Conservation (phyloP, 257 asterid species). For the Solanum piurae region DNA sequence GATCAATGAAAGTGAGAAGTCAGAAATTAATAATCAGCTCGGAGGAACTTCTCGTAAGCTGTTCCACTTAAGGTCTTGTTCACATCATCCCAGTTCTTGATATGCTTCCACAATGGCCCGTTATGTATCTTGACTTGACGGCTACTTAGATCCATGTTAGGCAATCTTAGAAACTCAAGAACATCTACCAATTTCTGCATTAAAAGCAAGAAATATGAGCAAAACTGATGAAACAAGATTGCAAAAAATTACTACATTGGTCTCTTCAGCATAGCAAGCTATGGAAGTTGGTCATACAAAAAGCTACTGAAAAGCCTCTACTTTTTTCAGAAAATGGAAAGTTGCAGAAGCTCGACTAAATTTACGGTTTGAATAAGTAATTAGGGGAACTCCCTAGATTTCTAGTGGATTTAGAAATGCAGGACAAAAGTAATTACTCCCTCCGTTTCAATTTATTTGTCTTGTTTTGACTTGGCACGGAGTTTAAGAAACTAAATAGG, state of each 20-base stretch:
- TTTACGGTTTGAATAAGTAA: neutral
- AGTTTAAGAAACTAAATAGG: neutral
- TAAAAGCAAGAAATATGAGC: neutral
- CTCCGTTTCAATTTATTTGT: neutral
- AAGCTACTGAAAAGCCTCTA: neutral
- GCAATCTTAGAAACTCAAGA: constrained; percentile 60
- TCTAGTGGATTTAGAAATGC: neutral
- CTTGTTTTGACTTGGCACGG: neutral
- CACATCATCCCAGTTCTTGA: constrained; percentile 77
- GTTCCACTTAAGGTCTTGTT: constrained; percentile 60
- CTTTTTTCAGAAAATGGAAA: neutral
- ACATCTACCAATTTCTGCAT: constrained; percentile 67
- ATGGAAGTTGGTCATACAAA: neutral
- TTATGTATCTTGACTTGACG: constrained; percentile 88
- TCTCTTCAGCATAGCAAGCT: neutral
- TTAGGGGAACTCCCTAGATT: neutral
- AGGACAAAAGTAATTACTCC: neutral
- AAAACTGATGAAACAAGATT: neutral
- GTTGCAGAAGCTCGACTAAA: neutral
- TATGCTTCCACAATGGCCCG: constrained; percentile 60
- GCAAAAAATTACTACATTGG: neutral
- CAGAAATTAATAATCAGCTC: constrained; percentile 38
- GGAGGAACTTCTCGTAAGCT: constrained; percentile 52
- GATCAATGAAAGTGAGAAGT: constrained; percentile 11
- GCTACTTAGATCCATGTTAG: constrained; percentile 52